Base-by-base conservation (phyloP, 805 yeast species). In the Myxozyma lipomycoides region DNA sequence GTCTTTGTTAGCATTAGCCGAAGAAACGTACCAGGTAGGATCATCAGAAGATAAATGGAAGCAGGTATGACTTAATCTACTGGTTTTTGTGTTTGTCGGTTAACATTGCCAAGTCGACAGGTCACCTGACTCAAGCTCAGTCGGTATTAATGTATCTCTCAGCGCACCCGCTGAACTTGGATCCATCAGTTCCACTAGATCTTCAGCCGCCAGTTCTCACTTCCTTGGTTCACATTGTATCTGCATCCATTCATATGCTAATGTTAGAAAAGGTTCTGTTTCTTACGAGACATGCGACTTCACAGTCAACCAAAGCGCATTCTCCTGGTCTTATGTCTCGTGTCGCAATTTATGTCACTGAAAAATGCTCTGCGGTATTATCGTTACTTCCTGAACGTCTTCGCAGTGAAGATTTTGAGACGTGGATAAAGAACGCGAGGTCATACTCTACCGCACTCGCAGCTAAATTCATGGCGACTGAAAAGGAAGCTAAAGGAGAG, bases 311-410 rank as follows among this genome's bases (percentile, higher is more conserved):
- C 59, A 55, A 42, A 41, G 52, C 35, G 2, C 55, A 64, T 1
- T 56, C 64, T 17, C 56, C 66, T 9, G 50, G 57, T 5, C 54
- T 67, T 24, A 60, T 66, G 49, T 44, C 61, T 15, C 59, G 70
- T n/a, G 57, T 65, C 1, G 62, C 70, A 5, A 64, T 67, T 32
- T 64, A 48, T 45, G 66, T 68, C 0, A 52, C 57, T 22, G 70
- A 67, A 19, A 61, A 63, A 53, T 64, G 62, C 40, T 55, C 62
- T 1, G 46, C 65, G 2, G 63, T 68, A 2, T 30, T 55, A 9
- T 62, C 65, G 38, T 41, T 61, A 23, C 49, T 61, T 3, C 55
- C 58, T 5, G 37, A 50, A 34, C 36, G 58, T 1, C 55, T 65
- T 7, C 48, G 28, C 12, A 50, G 44, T 21, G 55, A 39, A 19